phyloP scores from a whole-genome alignment of 352 stramenopile genomes.

The Phytophthora fragariaefolia region DNA sequence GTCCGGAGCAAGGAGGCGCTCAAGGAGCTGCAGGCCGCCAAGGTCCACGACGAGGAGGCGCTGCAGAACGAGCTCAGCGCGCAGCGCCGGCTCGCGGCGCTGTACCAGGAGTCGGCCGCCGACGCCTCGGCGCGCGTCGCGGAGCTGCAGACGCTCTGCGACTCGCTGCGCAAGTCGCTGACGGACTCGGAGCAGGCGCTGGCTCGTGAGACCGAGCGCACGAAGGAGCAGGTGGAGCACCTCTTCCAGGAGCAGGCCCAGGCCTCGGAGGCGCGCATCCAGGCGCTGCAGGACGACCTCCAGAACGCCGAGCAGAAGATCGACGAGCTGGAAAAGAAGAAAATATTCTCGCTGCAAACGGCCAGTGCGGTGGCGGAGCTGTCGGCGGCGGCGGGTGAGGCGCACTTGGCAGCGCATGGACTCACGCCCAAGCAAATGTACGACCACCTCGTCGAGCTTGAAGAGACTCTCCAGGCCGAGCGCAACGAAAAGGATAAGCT shows the following conservation, averaged over 20 bases:
- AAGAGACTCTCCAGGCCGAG: slow-evolving; percentile 85
- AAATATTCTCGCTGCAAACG: slow-evolving; percentile 60
- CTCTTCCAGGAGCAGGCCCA: slow-evolving; percentile 76
- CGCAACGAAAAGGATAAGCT: slow-evolving; percentile 87
- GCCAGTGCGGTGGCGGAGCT: slow-evolving; percentile 61
- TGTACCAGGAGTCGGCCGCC: slow-evolving; percentile 76
- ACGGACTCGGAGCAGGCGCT: slow-evolving; percentile 68
- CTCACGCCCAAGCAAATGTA: slow-evolving; percentile 92
- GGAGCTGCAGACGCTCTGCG: slow-evolving; percentile 62
- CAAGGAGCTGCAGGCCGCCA: slow-evolving; percentile 68
- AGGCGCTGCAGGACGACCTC: slow-evolving; percentile 61
- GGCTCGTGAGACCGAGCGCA: slow-evolving; percentile 66
- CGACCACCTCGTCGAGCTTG: slow-evolving; percentile 85
- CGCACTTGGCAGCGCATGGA: slow-evolving; percentile 69
- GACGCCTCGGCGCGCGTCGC: slow-evolving; percentile 61
- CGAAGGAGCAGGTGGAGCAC: slow-evolving; percentile 72
- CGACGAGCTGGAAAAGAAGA: slow-evolving; percentile 70
- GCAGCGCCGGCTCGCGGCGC: slow-evolving; percentile 67
- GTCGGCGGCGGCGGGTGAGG: slow-evolving; percentile 65
- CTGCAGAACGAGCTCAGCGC: slow-evolving; percentile 73
- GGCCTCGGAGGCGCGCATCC: slow-evolving; percentile 62
- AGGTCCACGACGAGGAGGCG: slow-evolving; percentile 66
- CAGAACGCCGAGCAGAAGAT: slow-evolving; percentile 59
- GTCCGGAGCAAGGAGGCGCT: slow-evolving; percentile 74
- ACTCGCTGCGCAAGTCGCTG: slow-evolving; percentile 64